Evolutionary conservation across 164 flowering plant genomes (phyloP).

Genomic region (Platanus orientalis): DNA sequence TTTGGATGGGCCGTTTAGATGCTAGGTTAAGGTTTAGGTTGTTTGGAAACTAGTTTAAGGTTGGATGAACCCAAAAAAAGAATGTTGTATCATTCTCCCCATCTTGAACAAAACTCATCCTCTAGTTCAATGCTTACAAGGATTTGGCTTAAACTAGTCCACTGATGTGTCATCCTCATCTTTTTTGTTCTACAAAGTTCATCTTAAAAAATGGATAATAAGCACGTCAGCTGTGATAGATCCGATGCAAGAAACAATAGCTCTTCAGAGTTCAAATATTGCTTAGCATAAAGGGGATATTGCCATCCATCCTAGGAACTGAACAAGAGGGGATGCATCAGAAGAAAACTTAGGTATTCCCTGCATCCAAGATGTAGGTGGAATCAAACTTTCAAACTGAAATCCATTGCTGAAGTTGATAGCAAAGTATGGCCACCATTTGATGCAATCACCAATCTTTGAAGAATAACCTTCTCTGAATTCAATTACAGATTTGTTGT

Average conservation of each 20-base stretch:
- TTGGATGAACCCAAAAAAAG: too few relatives aligned
- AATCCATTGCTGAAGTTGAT: slow-evolving; percentile 27
- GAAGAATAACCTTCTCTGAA: slow-evolving; percentile 66
- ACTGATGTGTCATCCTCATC: too few relatives aligned
- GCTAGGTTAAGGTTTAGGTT: too few relatives aligned
- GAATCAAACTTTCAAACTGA: slow-evolving; percentile 49
- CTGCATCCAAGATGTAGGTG: slow-evolving; percentile 73
- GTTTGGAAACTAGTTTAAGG: too few relatives aligned
- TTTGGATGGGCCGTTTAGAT: too few relatives aligned
- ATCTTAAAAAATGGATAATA: slow-evolving; percentile 70
- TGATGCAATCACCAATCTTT: slow-evolving; percentile 67
- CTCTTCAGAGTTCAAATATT: slow-evolving; percentile 56
- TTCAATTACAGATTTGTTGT: slow-evolving; percentile 36
- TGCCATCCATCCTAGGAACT: slow-evolving; percentile 95
- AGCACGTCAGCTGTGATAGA: slow-evolving; percentile 49
- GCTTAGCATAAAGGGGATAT: slow-evolving; percentile 71
- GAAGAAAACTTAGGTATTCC: slow-evolving; percentile 56
- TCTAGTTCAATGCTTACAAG: too few relatives aligned
- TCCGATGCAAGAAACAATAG: slow-evolving; percentile 59
- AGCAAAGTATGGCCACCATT: slow-evolving; percentile 38
- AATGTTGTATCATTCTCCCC: too few relatives aligned
- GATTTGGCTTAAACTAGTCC: too few relatives aligned
- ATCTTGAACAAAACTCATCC: too few relatives aligned
- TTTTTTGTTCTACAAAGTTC: slow-evolving; percentile 62
- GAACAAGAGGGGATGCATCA: slow-evolving; percentile 54